Evolutionary conservation across 345 rosid genomes (phyloP).

Genomic region (Acer negundo): DNA sequence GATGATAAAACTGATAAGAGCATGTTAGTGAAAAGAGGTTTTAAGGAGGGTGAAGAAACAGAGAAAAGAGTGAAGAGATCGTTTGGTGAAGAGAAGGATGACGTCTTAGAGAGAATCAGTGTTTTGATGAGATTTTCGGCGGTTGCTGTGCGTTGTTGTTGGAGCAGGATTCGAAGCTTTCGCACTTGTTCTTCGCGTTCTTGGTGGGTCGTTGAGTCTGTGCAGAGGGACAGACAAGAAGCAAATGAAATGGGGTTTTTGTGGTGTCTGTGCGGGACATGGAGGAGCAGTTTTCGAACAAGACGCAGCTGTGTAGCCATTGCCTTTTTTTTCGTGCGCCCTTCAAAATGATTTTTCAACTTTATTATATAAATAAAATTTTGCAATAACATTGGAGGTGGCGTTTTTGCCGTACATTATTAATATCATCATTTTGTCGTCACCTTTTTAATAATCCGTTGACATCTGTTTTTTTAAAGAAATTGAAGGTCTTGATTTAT

Average conservation of each 20-base stretch:
- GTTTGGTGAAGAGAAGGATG: slow-evolving; percentile 49
- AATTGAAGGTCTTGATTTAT: too few relatives aligned
- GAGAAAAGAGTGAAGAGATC: slow-evolving; percentile 60
- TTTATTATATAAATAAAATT: too few relatives aligned
- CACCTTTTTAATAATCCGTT: too few relatives aligned
- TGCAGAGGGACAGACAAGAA: not conserved
- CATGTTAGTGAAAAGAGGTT: slow-evolving; percentile 40
- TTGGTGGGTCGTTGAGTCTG: slow-evolving; percentile 23
- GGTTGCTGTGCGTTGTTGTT: slow-evolving; percentile 42
- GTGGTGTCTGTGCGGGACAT: not conserved
- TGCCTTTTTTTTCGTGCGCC: not conserved
- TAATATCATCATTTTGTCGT: too few relatives aligned
- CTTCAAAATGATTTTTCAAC: not conserved
- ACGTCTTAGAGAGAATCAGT: slow-evolving; percentile 37
- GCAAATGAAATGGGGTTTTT: not conserved
- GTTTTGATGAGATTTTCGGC: slow-evolving; percentile 52
- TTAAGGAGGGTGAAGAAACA: slow-evolving; percentile 42
- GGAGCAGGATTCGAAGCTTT: slow-evolving; percentile 54
- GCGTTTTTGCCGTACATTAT: too few relatives aligned
- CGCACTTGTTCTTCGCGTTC: slow-evolving; percentile 42
- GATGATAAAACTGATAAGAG: slow-evolving; percentile 45
- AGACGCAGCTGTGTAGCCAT: slow-evolving; percentile 15
- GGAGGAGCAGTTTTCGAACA: not conserved
- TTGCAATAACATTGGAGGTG: too few relatives aligned
- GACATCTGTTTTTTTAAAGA: too few relatives aligned